Evolutionary conservation across 2,329 filamentous ascomycete genomes (phyloP), one percentile per base, ranked within the genome.

Genomic region (Colletotrichum sp.): DNA sequence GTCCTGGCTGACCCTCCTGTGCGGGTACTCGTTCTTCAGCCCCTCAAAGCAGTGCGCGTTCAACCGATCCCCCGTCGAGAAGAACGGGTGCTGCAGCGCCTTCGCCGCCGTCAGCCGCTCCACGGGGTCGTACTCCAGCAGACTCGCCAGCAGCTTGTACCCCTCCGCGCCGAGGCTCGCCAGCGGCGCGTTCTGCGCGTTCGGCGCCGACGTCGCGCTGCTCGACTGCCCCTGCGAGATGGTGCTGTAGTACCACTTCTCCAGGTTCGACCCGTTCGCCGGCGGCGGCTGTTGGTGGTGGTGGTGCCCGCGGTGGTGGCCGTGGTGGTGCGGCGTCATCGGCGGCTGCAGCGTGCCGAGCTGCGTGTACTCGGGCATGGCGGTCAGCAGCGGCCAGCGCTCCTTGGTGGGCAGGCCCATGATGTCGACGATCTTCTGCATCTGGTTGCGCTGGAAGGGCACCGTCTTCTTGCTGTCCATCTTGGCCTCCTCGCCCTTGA

Each of bases 401-500:
- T 98, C 95, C 81, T 96, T 96, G 8, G 92, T 95, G 0, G 97
- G 97, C 79, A 98, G 87, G 34, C 97, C 97, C 88, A 99, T 93
- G 77, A 99, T 96, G 82, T 99, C 97, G 48, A 98, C 95, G 80
- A 99, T 99, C 86, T 98, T 98, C 82, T 97, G 95, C 96, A 99
- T 99, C 86, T 99, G 97, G 81, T 98, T 98, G 16, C 96, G 92
- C 85, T 99, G 97, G 80, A 99, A 99, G 0, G 97, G 97, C 0
- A 99, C 96, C 1, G 95, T 97, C 86, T 99, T 99, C 85, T 99
- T 99, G 80, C 92, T 95, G 84, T 99, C 97, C 94, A 99, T 98
- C 86, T 99, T 99, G 18, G 97, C 97, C 85, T 99, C 97, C 82
- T 99, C 97, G 0, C 97, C 97, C 83, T 99, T 99, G 85, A 99